Evolutionary conservation across 2,329 filamentous ascomycete species (phyloP).

Genomic region (Ophiocordyceps robertsii): DNA sequence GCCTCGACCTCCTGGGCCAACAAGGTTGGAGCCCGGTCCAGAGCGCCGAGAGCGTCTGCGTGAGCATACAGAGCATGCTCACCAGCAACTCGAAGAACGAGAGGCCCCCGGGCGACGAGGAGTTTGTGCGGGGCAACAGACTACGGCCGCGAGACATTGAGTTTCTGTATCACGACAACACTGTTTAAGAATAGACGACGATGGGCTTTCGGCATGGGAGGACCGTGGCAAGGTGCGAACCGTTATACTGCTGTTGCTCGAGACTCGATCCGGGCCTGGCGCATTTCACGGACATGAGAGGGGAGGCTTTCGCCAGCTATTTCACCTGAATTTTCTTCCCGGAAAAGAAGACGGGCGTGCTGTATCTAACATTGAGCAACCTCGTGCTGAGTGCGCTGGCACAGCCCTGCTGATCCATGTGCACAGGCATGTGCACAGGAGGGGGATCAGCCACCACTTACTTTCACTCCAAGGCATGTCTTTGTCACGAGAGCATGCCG

Average conservation of each 20-base stretch:
- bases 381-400: neutral
- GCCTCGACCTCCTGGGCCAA: conserved; percentile 76
- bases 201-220: neutral
- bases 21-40: conserved; percentile 95
- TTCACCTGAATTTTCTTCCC: too few species aligned
- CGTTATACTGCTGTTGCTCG: neutral
- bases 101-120: conserved; percentile 76
- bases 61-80: conserved; percentile 96
- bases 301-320: too few species aligned
- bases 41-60: conserved; percentile 91
- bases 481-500: too few species aligned
- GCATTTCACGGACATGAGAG: neutral
- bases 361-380: too few species aligned
- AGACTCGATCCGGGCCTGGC: neutral
- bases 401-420: neutral
- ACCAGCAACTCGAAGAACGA: conserved; percentile 90
- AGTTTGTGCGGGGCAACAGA: conserved; percentile 73
- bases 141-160: conserved; percentile 76
- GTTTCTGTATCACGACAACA: conserved; percentile 89
- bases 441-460: too few species aligned
- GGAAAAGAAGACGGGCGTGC: too few species aligned
- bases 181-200: conserved; percentile 34
- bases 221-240: neutral
- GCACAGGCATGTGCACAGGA: neutral
- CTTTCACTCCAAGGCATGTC: too few species aligned